phyloP scores from a whole-genome alignment of 306 rosid genomes.

The Lithocarpus polystachyus region DNA sequence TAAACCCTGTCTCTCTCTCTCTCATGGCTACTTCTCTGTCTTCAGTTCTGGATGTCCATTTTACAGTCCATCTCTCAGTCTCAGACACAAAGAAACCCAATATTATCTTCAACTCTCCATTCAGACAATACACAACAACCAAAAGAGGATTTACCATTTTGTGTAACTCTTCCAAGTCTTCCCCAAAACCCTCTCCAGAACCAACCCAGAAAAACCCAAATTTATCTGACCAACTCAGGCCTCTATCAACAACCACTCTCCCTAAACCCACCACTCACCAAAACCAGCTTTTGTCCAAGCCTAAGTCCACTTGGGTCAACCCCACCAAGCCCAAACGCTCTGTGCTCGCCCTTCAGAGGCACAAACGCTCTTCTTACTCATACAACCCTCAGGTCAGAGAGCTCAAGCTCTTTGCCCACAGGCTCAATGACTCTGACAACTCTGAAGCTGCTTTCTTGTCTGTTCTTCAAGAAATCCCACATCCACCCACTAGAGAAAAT shows the following conservation, averaged over 20 bases:
- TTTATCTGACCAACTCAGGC: slow-evolving; percentile 77
- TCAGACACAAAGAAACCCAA: slow-evolving; percentile 43
- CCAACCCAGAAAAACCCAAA: slow-evolving; percentile 43
- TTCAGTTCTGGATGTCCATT: slow-evolving; percentile 44
- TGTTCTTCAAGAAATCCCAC: slow-evolving; percentile 59
- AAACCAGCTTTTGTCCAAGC: slow-evolving; percentile 51
- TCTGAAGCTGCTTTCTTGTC: slow-evolving; percentile 55
- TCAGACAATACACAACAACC: slow-evolving; percentile 3
- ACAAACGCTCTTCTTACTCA: slow-evolving; percentile 51
- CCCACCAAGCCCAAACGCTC: slow-evolving; percentile 76
- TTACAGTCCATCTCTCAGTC: slow-evolving; percentile 34
- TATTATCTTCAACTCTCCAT: slow-evolving; percentile 40
- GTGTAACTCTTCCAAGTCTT: slow-evolving; percentile 45
- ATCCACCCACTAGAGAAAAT: slow-evolving; percentile 57
- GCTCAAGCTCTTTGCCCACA: slow-evolving; percentile 53
- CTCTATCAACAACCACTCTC: slow-evolving; percentile 55
- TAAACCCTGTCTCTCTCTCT: background rate
- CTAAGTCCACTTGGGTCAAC: slow-evolving; percentile 86
- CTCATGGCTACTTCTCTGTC: slow-evolving; percentile 71
- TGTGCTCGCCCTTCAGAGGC: slow-evolving; percentile 62
- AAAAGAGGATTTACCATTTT: slow-evolving; percentile 34
- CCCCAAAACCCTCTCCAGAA: slow-evolving; percentile 23
- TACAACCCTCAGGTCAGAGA: slow-evolving; percentile 65
- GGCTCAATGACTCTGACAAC: slow-evolving; percentile 45
- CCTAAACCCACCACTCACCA: slow-evolving; percentile 33